Evolutionary conservation across 2,329 filamentous ascomycete genomes (phyloP), one percentile per base, ranked within the genome.

Genomic region (Hypomyces rosellus): DNA sequence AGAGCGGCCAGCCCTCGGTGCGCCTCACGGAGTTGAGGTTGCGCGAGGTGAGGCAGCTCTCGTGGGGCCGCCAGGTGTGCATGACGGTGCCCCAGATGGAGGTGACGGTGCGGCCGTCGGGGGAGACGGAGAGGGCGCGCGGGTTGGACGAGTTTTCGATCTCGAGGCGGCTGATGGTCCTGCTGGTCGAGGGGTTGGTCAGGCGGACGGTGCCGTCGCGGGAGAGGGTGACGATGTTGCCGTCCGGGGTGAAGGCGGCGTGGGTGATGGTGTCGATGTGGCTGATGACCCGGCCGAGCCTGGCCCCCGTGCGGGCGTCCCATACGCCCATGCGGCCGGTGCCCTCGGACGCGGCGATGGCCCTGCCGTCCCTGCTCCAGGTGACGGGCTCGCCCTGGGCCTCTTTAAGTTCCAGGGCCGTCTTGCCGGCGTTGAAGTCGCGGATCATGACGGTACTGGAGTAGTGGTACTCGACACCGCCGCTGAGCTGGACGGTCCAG

Each of bases 1-100:
- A 62, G 46, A 73, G 55, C 16, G 71, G 70, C 69, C 69, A 73
- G 22, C 70, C 70, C 52, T 73, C 71, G 13, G 38, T 53, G 42
- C 42, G 38, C 15, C 70, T 61, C n/a, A 65, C 60, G 3, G 60
- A 51, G 48, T 64, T 59, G 34, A 73, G 59, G 48, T 63, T 62
- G 56, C 70, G 73, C 3, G 61, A 67, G 1, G 64, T 63, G 43
- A 72, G 34, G 46, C 63, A 56, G 44, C 65, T 65, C 7, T 55
- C 56, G 3, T 56, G 51, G 0, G 69, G 64, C 42, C 63, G 49
- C 71, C 71, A 73, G 40, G 67, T 49, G 56, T 70, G 63, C 12
- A 73, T 65, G 7, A 60, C 63, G 1, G 63, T 52, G 45, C 66
- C 68, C 70, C 70, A 73, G 46, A 73, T 58, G 30, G 65, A 69